Evolutionary conservation across 495 filamentous ascomycete genomes (phyloP).

Genomic region (Penicillium manginii): DNA sequence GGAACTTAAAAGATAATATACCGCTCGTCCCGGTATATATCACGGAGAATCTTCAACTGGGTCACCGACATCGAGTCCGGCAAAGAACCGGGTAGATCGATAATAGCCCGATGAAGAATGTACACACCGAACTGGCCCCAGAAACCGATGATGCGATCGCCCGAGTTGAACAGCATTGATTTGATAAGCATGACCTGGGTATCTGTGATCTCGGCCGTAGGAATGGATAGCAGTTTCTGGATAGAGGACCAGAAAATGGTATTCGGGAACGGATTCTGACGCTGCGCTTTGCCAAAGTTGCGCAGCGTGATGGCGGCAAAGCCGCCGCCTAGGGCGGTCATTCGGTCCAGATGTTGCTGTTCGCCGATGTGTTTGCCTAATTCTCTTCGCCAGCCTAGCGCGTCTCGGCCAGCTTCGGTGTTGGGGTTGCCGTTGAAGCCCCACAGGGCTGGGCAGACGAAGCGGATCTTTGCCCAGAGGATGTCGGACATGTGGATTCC

Average conservation of each 20-base stretch:
- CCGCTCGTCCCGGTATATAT: constrained; percentile 60
- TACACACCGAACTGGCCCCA: constrained; percentile 74
- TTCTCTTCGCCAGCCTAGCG: constrained; percentile 74
- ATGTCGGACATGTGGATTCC: constrained; percentile 80
- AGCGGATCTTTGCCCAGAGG: constrained; percentile 82
- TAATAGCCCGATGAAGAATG: constrained; percentile 63
- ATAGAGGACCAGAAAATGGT: constrained; percentile 79
- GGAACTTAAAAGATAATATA: constrained; percentile 52
- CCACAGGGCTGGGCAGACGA: constrained; percentile 82
- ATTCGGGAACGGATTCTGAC: constrained; percentile 78
- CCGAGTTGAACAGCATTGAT: constrained; percentile 72
- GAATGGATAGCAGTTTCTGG: constrained; percentile 72
- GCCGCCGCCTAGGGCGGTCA: constrained; percentile 83
- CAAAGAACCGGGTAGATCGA: constrained; percentile 67
- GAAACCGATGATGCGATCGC: constrained; percentile 70
- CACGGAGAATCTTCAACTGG: constrained; percentile 61
- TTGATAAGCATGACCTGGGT: constrained; percentile 82
- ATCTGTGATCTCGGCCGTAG: constrained; percentile 64
- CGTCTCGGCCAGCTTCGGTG: constrained; percentile 65
- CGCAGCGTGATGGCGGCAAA: constrained; percentile 80
- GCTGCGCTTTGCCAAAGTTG: constrained; percentile 70
- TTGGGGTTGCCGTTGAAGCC: constrained; percentile 79
- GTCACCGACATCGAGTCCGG: constrained; percentile 56
- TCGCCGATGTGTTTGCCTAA: constrained; percentile 60
- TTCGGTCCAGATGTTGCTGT: constrained; percentile 73